A percentile compares a stretch with the other conserved stretches of the same genome.
These are phyloP conservation scores for Komagataella kurtzmanii DNA, from an alignment of 805 yeast species.

Conservation along the genomic window DNA sequence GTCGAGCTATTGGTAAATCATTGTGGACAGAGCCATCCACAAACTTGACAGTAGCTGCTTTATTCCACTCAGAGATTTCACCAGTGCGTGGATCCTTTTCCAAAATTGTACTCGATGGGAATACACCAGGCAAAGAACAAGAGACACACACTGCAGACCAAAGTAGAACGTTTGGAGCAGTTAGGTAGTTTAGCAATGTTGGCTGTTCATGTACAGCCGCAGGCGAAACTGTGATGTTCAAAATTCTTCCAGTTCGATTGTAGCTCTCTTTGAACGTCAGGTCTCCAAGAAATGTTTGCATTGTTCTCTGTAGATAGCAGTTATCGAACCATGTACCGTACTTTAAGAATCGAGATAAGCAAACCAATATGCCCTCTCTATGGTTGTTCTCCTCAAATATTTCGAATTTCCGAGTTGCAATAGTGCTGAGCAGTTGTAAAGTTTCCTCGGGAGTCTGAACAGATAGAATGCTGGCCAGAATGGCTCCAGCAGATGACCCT, in stretches of 20 bases:
- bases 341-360: conserved; percentile 53
- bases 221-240: conserved; percentile 89
- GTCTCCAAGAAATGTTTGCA: conserved; percentile 73
- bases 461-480: conserved; percentile 81
- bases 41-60: conserved; percentile 51
- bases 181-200: conserved; percentile 60
- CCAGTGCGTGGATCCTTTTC: conserved; percentile 74
- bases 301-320: conserved; percentile 53
- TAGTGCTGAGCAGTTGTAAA: conserved; percentile 38
- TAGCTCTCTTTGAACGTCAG: conserved; percentile 90
- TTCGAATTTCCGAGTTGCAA: conserved; percentile 42
- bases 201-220: conserved; percentile 89
- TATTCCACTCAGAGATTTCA: conserved; percentile 69
- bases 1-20: conserved; percentile 80
- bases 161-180: conserved; percentile 69
- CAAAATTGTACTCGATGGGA: conserved; percentile 72
- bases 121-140: conserved; percentile 87
- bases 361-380: conserved; percentile 35
- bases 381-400: conserved; percentile 36
- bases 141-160: conserved; percentile 92
- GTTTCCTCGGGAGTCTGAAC: conserved; percentile 68
- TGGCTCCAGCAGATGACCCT: conserved; percentile 95
- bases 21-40: conserved; percentile 96
- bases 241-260: conserved; percentile 84
- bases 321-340: conserved; percentile 87